Conservation (phyloP, 805 yeast genomes). For the Metschnikowia chrysomelidarum region DNA sequence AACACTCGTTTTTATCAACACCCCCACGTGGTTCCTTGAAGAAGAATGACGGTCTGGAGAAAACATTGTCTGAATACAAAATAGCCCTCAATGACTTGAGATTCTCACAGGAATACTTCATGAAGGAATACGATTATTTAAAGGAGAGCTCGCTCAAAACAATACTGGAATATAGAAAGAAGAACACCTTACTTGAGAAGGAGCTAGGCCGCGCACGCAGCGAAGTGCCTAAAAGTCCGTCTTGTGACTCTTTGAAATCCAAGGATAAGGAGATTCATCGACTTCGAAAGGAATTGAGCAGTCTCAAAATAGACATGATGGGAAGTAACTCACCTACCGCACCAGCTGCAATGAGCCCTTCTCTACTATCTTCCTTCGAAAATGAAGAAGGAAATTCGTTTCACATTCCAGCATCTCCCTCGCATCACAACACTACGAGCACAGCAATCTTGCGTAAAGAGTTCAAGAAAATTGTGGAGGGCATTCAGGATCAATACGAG, state of each 20-base stretch:
- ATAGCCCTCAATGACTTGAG: slow-evolving; percentile 68
- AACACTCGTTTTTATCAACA: slow-evolving; percentile 28
- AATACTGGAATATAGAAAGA: slow-evolving; percentile 52
- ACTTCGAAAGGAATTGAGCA: slow-evolving; percentile 44
- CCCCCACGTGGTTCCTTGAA: slow-evolving; percentile 22
- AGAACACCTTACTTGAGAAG: slow-evolving; percentile 50
- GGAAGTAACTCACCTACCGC: slow-evolving; percentile 27
- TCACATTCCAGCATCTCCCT: slow-evolving; percentile 16
- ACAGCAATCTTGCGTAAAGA: slow-evolving; percentile 63
- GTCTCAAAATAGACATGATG: slow-evolving; percentile 44
- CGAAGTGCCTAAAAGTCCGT: slow-evolving; percentile 1
- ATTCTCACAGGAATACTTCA: slow-evolving; percentile 66
- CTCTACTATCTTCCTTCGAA: slow-evolving; percentile 14
- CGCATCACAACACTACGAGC: slow-evolving; percentile 26
- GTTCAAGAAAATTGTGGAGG: slow-evolving; percentile 62
- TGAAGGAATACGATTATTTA: slow-evolving; percentile 67
- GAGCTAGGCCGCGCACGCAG: slow-evolving; percentile 33
- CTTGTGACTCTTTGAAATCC: slow-evolving; percentile 14
- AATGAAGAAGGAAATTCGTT: slow-evolving; percentile 16
- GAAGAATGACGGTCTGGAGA: slow-evolving; percentile 13
- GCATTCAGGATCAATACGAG: slow-evolving; percentile 62
- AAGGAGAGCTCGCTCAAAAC: slow-evolving; percentile 52
- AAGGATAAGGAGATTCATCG: slow-evolving; percentile 43
- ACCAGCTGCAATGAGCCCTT: slow-evolving; percentile 2
- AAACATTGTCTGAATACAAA: slow-evolving; percentile 36